These are phyloP conservation scores for Gymnopus androsaceus DNA, from an alignment of 1,284 basidiomycete genomes.

Conservation along the genomic window DNA sequence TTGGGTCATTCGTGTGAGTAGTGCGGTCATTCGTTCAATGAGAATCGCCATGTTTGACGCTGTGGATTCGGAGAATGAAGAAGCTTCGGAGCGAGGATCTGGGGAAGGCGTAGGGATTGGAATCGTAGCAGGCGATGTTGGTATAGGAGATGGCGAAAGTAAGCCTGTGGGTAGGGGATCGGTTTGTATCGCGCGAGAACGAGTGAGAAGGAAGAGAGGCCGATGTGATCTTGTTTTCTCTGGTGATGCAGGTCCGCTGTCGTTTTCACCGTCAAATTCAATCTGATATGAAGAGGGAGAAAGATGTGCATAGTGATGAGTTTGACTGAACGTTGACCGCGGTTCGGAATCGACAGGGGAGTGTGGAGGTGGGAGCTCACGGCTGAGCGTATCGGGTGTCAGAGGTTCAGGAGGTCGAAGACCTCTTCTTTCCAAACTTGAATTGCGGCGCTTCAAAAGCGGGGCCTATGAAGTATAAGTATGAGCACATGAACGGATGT, in stretches of 20 bases:
- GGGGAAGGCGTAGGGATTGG: conserved; percentile 45
- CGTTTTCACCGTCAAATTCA: conserved; percentile 43
- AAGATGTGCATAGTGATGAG: conserved; percentile 28
- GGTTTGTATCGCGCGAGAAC: conserved; percentile 76
- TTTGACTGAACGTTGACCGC: conserved; percentile 41
- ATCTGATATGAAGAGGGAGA: conserved; percentile 41
- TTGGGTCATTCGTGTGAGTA: conserved; percentile 73
- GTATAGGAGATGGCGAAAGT: conserved; percentile 33
- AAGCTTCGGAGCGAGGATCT: conserved; percentile 67
- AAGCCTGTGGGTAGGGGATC: conserved; percentile 39
- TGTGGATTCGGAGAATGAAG: conserved; percentile 58
- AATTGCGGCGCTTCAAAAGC: conserved; percentile 25
- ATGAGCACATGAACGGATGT: background rate
- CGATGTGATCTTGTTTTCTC: conserved; percentile 46
- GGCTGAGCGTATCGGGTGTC: conserved; percentile 58
- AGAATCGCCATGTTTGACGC: conserved; percentile 58
- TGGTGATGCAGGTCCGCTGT: conserved; percentile 29
- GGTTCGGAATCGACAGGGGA: conserved; percentile 58
- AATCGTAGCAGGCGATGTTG: conserved; percentile 28
- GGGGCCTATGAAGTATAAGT: conserved; percentile 9
- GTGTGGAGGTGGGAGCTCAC: conserved; percentile 44
- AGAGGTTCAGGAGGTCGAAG: conserved; percentile 50
- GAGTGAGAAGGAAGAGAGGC: conserved; percentile 60
- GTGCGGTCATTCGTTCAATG: conserved; percentile 69
- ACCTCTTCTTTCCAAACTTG: conserved; percentile 35